Evolutionary conservation across 164 flowering plant genomes (phyloP).

Genomic region (Platanus orientalis): DNA sequence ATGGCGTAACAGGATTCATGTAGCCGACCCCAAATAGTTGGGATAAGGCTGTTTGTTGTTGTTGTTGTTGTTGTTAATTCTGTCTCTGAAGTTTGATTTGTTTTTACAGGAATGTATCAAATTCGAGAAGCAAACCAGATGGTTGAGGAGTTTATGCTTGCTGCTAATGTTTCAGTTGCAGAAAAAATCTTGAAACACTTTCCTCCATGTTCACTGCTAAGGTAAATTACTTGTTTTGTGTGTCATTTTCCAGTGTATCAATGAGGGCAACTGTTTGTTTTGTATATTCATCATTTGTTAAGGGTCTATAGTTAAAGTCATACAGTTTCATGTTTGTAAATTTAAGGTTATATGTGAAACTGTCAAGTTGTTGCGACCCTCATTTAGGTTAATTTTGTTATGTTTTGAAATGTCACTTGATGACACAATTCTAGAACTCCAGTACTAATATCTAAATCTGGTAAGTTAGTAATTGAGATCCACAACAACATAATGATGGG

Average conservation of each 20-base stretch:
- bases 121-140: conserved; percentile 99
- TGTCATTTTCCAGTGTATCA: neutral
- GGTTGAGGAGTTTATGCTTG: conserved; percentile 99
- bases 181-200: conserved; percentile 75
- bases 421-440: neutral
- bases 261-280: neutral
- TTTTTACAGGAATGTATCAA: conserved; percentile 89
- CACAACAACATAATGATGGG: neutral
- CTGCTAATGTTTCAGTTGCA: conserved; percentile 98
- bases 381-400: neutral
- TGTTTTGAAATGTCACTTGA: no score
- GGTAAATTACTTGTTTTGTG: conserved; percentile 36
- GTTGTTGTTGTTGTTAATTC: no score
- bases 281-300: neutral
- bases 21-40: no score
- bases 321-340: neutral
- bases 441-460: neutral
- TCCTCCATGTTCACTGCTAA: conserved; percentile 66
- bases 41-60: no score
- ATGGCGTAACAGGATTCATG: no score
- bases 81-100: neutral
- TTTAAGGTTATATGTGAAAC: neutral
- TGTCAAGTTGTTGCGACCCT: neutral
- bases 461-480: neutral
- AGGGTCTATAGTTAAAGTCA: neutral